phyloP scores from a whole-genome alignment of 106 monocot species.

The Xerophyta viscosa region DNA sequence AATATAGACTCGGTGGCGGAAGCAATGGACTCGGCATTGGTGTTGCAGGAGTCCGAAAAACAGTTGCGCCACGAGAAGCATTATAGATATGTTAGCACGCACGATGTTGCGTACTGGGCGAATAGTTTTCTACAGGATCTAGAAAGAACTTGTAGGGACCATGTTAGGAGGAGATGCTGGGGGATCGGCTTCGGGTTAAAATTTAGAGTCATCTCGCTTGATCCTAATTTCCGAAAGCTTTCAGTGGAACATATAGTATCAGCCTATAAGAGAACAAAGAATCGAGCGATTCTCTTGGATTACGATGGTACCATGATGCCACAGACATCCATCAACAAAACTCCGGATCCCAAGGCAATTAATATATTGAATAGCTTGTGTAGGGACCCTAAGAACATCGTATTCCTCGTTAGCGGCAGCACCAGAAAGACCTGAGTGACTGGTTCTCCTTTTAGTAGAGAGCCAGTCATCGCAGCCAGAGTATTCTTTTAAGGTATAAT shows the following conservation, averaged over 20 bases:
- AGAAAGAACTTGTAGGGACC: conserved; percentile 44
- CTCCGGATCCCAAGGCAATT: conserved; percentile 25
- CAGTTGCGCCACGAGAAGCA: conserved; percentile 48
- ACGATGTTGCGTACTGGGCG: conserved; percentile 49
- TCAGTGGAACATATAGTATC: conserved; percentile 38
- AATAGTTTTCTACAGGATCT: conserved; percentile 40
- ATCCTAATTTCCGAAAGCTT: conserved; percentile 39
- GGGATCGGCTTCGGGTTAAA: conserved; percentile 44
- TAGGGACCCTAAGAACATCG: conserved; percentile 23
- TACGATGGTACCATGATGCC: conserved; percentile 52
- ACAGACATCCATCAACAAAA: conserved; percentile 37
- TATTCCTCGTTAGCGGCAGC: conserved; percentile 44
- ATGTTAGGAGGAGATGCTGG: conserved; percentile 35
- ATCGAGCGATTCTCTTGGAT: conserved; percentile 35
- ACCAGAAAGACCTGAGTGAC: conserved; percentile 19
- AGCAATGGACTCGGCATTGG: conserved; percentile 36
- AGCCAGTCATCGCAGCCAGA: conserved; percentile 37
- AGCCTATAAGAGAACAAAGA: conserved; percentile 38
- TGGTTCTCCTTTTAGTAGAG: conserved; percentile 39
- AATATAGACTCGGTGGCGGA: conserved; percentile 42
- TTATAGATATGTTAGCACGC: conserved; percentile 39
- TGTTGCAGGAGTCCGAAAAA: conserved; percentile 26
- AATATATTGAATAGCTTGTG: conserved; percentile 37
- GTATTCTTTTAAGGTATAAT: conserved; percentile 33
- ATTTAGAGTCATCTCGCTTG: conserved; percentile 41